A percentile compares a stretch with the other conserved stretches of the same genome.
These are phyloP conservation scores for Fraxinus paxiana DNA, from an alignment of 305 asterid species.

Conservation along the genomic window DNA sequence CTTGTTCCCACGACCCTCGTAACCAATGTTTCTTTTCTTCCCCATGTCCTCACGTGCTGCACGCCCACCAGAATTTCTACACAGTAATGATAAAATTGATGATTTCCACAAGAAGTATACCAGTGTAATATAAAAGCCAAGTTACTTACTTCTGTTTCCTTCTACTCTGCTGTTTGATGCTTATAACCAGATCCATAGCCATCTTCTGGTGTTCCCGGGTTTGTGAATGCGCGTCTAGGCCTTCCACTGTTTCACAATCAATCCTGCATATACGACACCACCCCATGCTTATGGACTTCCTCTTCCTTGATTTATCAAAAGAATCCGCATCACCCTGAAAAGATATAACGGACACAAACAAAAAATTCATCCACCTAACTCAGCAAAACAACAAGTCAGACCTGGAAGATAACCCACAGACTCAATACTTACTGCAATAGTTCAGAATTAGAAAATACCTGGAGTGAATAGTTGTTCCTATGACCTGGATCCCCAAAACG, in stretches of 20 bases:
- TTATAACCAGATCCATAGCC: slow-evolving; percentile 74
- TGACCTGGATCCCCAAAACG: slow-evolving; percentile 60
- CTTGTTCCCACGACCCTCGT: slow-evolving; percentile 56
- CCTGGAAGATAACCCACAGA: background rate
- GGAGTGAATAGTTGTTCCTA: slow-evolving; percentile 56
- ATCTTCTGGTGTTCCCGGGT: slow-evolving; percentile 82
- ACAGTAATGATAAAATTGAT: slow-evolving; percentile 26
- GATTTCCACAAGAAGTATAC: slow-evolving; percentile 19
- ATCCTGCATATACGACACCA: slow-evolving; percentile 88
- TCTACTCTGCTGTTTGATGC: slow-evolving; percentile 63
- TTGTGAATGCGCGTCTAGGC: slow-evolving; percentile 81
- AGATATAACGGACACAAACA: slow-evolving; percentile 1
- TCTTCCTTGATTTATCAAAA: slow-evolving; percentile 61
- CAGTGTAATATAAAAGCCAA: slow-evolving; percentile 16
- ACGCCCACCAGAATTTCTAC: slow-evolving; percentile 53
- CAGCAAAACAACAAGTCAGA: background rate
- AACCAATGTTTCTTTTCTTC: slow-evolving; percentile 52
- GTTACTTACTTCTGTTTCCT: slow-evolving; percentile 57
- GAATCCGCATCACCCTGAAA: slow-evolving; percentile 59
- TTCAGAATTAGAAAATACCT: slow-evolving; percentile 47
- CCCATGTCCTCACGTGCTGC: slow-evolving; percentile 54
- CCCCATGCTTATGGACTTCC: slow-evolving; percentile 58
- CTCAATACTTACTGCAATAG: slow-evolving; percentile 45
- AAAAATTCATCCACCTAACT: slow-evolving; percentile 7
- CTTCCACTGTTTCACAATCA: slow-evolving; percentile 84